Base-by-base conservation (phyloP, 225 moss, liverwort and hornwort genomes). In the Polytrichum commune region DNA sequence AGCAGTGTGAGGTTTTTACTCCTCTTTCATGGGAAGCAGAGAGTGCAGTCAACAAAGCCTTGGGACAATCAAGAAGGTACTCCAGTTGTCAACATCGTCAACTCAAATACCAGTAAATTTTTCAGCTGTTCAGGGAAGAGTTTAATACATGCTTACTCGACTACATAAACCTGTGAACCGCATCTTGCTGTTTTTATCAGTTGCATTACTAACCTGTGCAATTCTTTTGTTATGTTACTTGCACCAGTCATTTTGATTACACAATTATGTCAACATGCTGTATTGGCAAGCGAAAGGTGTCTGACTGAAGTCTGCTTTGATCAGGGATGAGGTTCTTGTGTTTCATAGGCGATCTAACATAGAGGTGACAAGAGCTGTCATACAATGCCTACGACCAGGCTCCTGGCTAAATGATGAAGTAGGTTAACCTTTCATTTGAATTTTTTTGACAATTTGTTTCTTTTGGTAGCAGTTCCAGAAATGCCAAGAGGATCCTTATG, bases 351-450 rank as follows among this genome's bases (percentile, higher is more conserved):
- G 78, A 67, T 85, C 90, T 25, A 85, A 84, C 63, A 88, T 90
- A 76, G 90, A 90, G 53, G 83, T 90, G 65, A 88, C 88, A 8
- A 79, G 81, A 58, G 69, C 53, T 70, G 64, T 85, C 22, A 83
- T 90, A 54, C 88, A 85, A 60, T 90, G 90, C 60, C 83, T 90
- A 16, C 67, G 78, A 56, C 85, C 85, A 8, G 90, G 90, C 63
- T 70, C 85, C 25, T 90, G 90, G 90, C 85, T 90, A 29, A 90
- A 90, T 66, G 90, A 90, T 65, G 90, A 90, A 75, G 89, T 86
- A 78, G 79, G 81, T 25, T 38, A 54, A 29, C 3, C 30, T 57
- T 69, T 58, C 28, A 24, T 68, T 18, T 27, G 8, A 68, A 66
- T 19, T 30, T 28, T 30, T 64, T 64, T 46, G 46, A 46, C 13